Base-by-base conservation (phyloP, 1,284 basidiomycete species). In the Microbotryum scabiosae region DNA sequence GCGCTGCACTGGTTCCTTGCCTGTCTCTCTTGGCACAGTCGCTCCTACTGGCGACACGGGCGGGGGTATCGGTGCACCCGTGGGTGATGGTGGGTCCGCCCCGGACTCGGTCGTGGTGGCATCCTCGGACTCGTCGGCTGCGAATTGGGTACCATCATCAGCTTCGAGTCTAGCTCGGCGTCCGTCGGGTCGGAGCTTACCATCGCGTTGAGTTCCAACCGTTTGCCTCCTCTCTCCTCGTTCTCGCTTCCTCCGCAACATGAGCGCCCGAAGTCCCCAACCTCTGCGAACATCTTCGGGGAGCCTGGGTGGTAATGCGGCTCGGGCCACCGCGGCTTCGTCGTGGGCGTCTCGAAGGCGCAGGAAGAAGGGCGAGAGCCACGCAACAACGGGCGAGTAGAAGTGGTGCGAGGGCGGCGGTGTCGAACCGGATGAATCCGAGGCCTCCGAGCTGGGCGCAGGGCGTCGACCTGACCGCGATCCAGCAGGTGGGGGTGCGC, bases 271-370 rank as follows among this genome's bases (percentile, higher is more conserved):
- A n/a, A 69, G 62, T 2, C 67, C 67, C 60, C 61, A 66, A 8
- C 63, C 59, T 9, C 65, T 20, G 8, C 63, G 26, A 2, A 63
- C 63, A n/a, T 66, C 61, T n/a, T 69, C 66, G 1, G 66, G 62
- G 43, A 68, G n/a, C 0, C 62, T 61, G 2, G 63, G 59, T 7
- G 65, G 65, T 12, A 61, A 58, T 10, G 67, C 62, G 6, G 67
- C 67, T 16, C 55, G 57, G 10, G 54, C 62, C n/a, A 69, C 59
- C 16, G 65, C 67, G 4, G 67, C 67, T 18, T 59, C 59, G 51
- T 69, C 63, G 62, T 69, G 67, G 9, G 67, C 67, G 14, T 46
- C 46, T 6, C 67, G 67, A 18, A 69, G 54, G 4, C 56, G 62
- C 7, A 52, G 26, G 44, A 69, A 52, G 60, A 67, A 67, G 26